phyloP scores from a whole-genome alignment of 176 grass and related monocot genomes.

The Phoenix roebelenii region DNA sequence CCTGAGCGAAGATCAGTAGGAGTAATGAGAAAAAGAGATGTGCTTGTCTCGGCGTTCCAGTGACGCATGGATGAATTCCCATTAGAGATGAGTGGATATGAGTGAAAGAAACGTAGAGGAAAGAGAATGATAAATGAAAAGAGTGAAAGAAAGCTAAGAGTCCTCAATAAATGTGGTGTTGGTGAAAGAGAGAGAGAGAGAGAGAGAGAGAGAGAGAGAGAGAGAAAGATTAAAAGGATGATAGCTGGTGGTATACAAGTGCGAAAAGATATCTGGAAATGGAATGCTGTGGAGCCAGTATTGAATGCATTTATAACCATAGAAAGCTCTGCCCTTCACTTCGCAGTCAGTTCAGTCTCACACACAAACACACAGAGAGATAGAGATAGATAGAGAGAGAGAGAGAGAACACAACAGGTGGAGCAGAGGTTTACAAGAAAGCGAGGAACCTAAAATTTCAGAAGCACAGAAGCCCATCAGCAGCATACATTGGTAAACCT shows the following conservation, averaged over 20 bases:
- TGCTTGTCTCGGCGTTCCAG: too few species aligned
- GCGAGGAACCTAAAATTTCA: conserved; percentile 3
- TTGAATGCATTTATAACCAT: conserved; percentile 46
- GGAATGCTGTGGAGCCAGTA: conserved; percentile 25
- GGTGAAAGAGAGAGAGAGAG: conserved; percentile 27
- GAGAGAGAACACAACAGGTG: conserved; percentile 5
- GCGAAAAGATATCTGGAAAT: conserved; percentile 1
- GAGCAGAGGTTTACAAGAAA: conserved; percentile 19
- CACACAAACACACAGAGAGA: background rate
- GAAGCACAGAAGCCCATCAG: background rate
- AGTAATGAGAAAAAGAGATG: too few species aligned
- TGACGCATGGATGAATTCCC: too few species aligned
- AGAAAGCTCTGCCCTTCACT: conserved; percentile 23
- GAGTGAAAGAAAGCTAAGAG: too few species aligned
- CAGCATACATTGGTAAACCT: conserved; percentile 34
- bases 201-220: conserved; percentile 1
- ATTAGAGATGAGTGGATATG: too few species aligned
- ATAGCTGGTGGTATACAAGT: background rate
- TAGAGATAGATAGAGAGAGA: background rate
- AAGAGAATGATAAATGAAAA: too few species aligned
- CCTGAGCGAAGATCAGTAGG: too few species aligned
- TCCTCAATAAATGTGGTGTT: conserved; percentile 22
- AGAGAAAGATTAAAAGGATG: background rate
- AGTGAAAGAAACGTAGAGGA: too few species aligned
- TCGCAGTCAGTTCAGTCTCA: conserved; percentile 2